These are phyloP conservation scores for Trichoderma orchidacearum DNA, from an alignment of 495 filamentous ascomycete species.

Conservation along the genomic window DNA sequence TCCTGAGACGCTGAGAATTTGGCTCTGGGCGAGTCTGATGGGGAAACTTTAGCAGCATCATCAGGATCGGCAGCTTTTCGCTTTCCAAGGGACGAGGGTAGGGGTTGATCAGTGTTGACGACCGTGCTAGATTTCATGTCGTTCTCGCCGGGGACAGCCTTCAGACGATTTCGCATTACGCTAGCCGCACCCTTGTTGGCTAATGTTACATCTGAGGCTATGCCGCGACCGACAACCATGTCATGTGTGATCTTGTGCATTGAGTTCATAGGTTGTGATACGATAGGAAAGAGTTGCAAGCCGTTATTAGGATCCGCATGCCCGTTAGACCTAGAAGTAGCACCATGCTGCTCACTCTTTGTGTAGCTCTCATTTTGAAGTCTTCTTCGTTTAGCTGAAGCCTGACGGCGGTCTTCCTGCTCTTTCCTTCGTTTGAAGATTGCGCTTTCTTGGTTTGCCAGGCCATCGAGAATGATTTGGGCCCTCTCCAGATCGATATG, in stretches of 20 bases:
- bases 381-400: conserved; percentile 63
- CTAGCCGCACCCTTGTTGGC: conserved; percentile 94
- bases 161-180: conserved; percentile 69
- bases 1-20: conserved; percentile 25
- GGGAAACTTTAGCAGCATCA: conserved; percentile 32
- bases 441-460: conserved; percentile 89
- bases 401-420: conserved; percentile 67
- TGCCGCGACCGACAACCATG: conserved; percentile 70
- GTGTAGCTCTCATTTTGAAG: conserved; percentile 45
- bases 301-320: conserved; percentile 9
- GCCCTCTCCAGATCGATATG: conserved; percentile 75
- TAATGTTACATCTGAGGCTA: conserved; percentile 61
- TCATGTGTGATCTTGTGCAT: conserved; percentile 68
- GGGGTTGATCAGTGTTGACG: conserved; percentile 8
- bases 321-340: neutral
- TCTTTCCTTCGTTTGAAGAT: conserved; percentile 82
- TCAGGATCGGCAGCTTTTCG: conserved; percentile 47
- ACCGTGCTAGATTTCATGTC: neutral
- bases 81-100: conserved; percentile 34
- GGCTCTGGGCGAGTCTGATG: conserved; percentile 7
- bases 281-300: conserved; percentile 16
- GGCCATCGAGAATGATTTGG: conserved; percentile 74
- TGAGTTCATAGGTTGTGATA: conserved; percentile 17
- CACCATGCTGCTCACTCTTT: conserved; percentile 9
- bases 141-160: conserved; percentile 27